Percentiles rank a stretch among this genome's conserved stretches.
Evolutionary conservation across 2,329 filamentous ascomycete species (phyloP).

Genomic region (Intubia oerlemansii): DNA sequence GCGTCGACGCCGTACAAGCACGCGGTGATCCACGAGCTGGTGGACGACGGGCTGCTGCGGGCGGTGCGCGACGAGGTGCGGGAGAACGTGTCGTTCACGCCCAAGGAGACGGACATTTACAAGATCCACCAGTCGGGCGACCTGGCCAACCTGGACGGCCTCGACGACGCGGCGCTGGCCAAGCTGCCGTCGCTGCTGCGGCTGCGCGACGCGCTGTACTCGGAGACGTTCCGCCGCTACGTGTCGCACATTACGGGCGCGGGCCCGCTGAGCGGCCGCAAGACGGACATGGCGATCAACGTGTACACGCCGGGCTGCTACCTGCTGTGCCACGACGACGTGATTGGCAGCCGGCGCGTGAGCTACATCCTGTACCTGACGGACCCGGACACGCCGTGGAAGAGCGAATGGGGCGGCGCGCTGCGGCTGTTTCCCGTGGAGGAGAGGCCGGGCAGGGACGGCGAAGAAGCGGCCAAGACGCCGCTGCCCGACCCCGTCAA

Average conservation of each 20-base stretch:
- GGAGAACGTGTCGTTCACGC: constrained; percentile 81
- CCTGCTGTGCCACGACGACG: constrained; percentile 90
- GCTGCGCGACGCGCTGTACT: constrained; percentile 90
- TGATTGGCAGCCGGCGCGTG: constrained; percentile 87
- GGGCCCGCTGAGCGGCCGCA: constrained; percentile 71
- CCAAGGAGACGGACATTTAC: constrained; percentile 98
- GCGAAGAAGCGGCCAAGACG: constrained; percentile 54
- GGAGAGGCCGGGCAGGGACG: constrained; percentile 42
- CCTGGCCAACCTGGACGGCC: constrained; percentile 84
- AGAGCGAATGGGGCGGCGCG: constrained; percentile 80
- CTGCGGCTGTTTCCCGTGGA: constrained; percentile 65
- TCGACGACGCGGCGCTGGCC: constrained; percentile 66
- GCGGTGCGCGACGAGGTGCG: constrained; percentile 75
- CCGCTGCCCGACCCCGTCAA: constrained; percentile 61
- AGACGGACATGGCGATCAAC: constrained; percentile 99
- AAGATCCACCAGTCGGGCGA: constrained; percentile 98
- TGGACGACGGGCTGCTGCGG: constrained; percentile 65
- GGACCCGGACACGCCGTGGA: constrained; percentile 79
- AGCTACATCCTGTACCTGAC: constrained; percentile 96
- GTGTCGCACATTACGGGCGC: constrained; percentile 70
- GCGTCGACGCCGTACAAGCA: constrained; percentile 64
- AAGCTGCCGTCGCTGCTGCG: constrained; percentile 77
- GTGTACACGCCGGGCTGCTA: constrained; percentile 94
- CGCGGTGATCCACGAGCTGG: constrained; percentile 64
- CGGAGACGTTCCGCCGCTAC: constrained; percentile 70